Evolutionary conservation across 1,284 basidiomycete species (phyloP), one percentile per base, ranked within the genome.

Genomic region (Austropuccinia psidii): DNA sequence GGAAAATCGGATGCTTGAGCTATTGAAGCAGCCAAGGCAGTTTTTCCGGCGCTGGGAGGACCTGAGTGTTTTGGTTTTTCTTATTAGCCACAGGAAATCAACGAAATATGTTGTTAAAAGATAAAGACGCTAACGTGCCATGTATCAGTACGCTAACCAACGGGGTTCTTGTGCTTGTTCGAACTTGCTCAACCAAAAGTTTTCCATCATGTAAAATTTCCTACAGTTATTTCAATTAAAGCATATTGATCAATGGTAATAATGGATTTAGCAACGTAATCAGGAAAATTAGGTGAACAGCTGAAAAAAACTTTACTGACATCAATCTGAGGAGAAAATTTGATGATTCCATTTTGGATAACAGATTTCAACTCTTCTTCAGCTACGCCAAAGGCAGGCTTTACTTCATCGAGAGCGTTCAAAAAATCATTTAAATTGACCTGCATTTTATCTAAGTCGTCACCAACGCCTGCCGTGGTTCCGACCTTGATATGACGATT

Each of bases 401-500:
- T 90, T 13, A 98, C 93, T 81, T 99, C 96, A 5, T 95, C 90
- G 55, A 98, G 83, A 0, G 95, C 96, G 79, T 87, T 87, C 85
- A 92, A 82, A 80, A 98, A 99, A 82, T 98, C 96, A 15, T 84
- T 83, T 74, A 89, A 84, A 77, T 90, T 92, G 52, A 99, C 94
- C 76, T 91, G 85, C 81, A 98, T 84, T 79, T 94, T 88, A 82
- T 96, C 93, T 57, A 98, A 88, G 81, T 98, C 93, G 78, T 98
- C 91, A 29, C 90, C 90, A 76, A 98, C 93, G 11, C 94, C 95
- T 7, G 96, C 96, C 83, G 96, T 89, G 2, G 93, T 95, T 19
- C 96, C 96, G 73, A 97, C 90, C 83, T 97, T 98, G 79, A 98
- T 93, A 81, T 98, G 95, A 67, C 95, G 85, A 79, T 93, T 96